Evolutionary conservation across 495 filamentous ascomycete species (phyloP), one percentile per base, ranked within the genome.

Genomic region (Hypoxylon subgilvum): DNA sequence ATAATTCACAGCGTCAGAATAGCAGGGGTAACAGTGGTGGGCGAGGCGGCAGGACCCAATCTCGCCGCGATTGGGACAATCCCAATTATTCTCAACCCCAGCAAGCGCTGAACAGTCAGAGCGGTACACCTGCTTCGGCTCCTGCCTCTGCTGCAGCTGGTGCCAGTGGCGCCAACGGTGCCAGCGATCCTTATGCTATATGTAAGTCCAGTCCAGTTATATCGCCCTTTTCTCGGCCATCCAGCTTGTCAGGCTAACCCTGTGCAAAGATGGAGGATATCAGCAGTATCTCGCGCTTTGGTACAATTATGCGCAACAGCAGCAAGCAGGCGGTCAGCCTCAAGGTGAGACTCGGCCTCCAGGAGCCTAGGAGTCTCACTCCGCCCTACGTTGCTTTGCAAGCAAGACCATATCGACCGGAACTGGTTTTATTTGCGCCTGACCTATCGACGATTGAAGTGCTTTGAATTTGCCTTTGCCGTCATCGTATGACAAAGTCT

Each of bases 201-300:
- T 88, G 76, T 79, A 66, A 69, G 74, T 69, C n/a, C 16, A 28
- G n/a, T 9, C 18, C 27, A 4, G 21, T 31, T 36, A 36, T 27
- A 5, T 10, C 23, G 6, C 16, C 27, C n/a, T 32, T n/a, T 18
- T 39, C 19, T 36, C 31, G 0, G 21, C 2, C 23, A 4, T 51
- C 14, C 19, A n/a, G 19, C 13, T 9, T 40, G 14, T n/a, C 4
- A 35, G 8, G 52, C 60, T 66, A 21, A 55, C 52, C 8, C n/a
- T 32, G 16, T 43, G 21, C 44, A 8, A 21, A 79, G 76, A 83
- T 70, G 86, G 86, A 30, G 86, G 86, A 41, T 87, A 87, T 65
- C 71, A 86, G 44, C 78, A 78, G 43, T 86, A 87, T 62, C 55
- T 82, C 7, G 79, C 83, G n/a, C 70, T 86, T 50, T 88, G 84